These are phyloP conservation scores for Elongisporangium prolatum DNA, from an alignment of 352 stramenopile genomes.

Conservation along the genomic window DNA sequence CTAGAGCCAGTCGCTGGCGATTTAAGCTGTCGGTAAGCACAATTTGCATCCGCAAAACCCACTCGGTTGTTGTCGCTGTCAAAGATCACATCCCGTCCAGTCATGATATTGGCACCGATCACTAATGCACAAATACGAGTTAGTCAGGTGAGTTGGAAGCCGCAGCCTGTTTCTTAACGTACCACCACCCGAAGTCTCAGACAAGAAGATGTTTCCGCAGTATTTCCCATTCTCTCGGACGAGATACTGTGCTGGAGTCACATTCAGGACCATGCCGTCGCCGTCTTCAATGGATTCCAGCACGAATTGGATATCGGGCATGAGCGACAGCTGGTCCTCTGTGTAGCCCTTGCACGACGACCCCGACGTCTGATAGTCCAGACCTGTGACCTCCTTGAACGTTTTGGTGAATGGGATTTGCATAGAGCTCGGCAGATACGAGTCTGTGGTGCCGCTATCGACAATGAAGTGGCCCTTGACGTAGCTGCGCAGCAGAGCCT, in stretches of 20 bases:
- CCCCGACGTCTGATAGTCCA: conserved; percentile 44
- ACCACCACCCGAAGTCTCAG: conserved; percentile 56
- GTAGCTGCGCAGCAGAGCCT: conserved; percentile 31
- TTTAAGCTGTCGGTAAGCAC: conserved; percentile 12
- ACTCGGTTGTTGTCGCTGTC: conserved; percentile 65
- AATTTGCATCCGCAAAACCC: conserved; percentile 74
- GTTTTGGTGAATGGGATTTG: conserved; percentile 44
- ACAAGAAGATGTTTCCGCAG: conserved; percentile 63
- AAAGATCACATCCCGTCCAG: conserved; percentile 79
- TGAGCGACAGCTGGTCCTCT: conserved; percentile 31
- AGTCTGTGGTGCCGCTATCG: conserved; percentile 83
- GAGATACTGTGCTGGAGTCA: conserved; percentile 68
- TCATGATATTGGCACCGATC: conserved; percentile 84
- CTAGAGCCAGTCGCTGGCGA: background rate
- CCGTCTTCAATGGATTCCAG: conserved; percentile 56
- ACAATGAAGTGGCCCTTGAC: conserved; percentile 67
- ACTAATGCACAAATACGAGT: conserved; percentile 20
- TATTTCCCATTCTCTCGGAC: conserved; percentile 43
- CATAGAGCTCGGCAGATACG: conserved; percentile 58
- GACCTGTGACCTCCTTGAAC: conserved; percentile 46
- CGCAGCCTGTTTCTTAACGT: background rate
- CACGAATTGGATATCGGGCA: conserved; percentile 69
- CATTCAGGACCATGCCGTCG: conserved; percentile 44
- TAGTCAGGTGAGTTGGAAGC: background rate
- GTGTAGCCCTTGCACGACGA: conserved; percentile 47